Conservation (phyloP, 164 flowering plant genomes). For the Piper longum region DNA sequence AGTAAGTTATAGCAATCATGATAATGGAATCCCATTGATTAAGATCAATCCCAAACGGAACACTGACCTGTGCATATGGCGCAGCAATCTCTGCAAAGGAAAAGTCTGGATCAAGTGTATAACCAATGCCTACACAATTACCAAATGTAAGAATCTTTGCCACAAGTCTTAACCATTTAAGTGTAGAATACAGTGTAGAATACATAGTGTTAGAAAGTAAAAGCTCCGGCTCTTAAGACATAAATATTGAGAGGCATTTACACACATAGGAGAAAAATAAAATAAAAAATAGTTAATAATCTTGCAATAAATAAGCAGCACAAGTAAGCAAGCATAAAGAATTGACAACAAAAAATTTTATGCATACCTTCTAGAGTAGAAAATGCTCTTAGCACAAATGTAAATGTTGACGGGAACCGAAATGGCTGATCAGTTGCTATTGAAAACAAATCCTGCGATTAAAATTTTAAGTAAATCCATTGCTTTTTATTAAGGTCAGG, state of each 20-base stretch:
- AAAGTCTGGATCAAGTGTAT: slow-evolving; percentile 66
- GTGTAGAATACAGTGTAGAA: not conserved
- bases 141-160: slow-evolving; percentile 8
- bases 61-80: slow-evolving; percentile 77
- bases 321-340: not conserved
- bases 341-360: not conserved
- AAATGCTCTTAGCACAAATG: slow-evolving; percentile 85
- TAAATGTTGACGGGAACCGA: slow-evolving; percentile 86
- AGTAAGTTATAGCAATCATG: not conserved
- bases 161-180: no score
- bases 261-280: not conserved
- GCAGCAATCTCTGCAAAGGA: slow-evolving; percentile 87
- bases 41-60: not conserved
- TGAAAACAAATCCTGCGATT: slow-evolving; percentile 80
- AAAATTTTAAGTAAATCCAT: no score
- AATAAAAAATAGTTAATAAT: not conserved
- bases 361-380: slow-evolving; percentile 84
- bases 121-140: slow-evolving; percentile 58
- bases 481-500: no score
- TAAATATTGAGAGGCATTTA: not conserved
- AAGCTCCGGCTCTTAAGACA: not conserved
- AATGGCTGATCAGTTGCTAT: slow-evolving; percentile 94
- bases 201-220: not conserved
- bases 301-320: not conserved
- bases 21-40: not conserved